These are phyloP conservation scores for Paramecium tetraurelia DNA, from an alignment of 73 alveolate species.

Conservation along the genomic window DNA sequence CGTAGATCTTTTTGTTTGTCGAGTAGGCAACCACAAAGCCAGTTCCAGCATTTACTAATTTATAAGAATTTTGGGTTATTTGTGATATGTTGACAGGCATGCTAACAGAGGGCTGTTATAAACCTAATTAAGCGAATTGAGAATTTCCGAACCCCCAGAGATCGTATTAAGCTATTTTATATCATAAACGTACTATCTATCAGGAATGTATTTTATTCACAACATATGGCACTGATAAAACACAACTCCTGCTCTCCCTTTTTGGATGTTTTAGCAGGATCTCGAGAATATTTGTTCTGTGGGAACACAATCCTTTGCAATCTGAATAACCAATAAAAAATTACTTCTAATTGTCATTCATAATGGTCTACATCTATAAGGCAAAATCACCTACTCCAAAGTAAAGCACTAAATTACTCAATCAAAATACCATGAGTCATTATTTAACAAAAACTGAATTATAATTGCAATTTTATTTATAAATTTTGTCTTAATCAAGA, in stretches of 20 bases:
- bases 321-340: not conserved
- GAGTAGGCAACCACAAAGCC: conserved; percentile 15
- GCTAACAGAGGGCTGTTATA: not conserved
- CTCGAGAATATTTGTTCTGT: not conserved
- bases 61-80: not conserved
- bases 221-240: not conserved
- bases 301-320: conserved; percentile 11
- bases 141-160: conserved; percentile 23
- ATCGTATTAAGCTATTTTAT: not conserved
- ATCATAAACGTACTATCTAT: not conserved
- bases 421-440: conserved; percentile 30
- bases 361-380: not conserved
- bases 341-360: not conserved
- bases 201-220: conserved; percentile 18
- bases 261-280: not conserved
- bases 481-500: not conserved
- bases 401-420: not conserved
- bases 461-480: not conserved
- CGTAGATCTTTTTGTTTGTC: not conserved
- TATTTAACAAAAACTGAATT: not conserved
- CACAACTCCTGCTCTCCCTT: conserved; percentile 31
- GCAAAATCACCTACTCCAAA: not conserved
- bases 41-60: not conserved
- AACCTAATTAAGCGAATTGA: not conserved
- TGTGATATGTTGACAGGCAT: not conserved